Evolutionary conservation across 495 filamentous ascomycete genomes (phyloP).

Genomic region (Immersiella caudata): DNA sequence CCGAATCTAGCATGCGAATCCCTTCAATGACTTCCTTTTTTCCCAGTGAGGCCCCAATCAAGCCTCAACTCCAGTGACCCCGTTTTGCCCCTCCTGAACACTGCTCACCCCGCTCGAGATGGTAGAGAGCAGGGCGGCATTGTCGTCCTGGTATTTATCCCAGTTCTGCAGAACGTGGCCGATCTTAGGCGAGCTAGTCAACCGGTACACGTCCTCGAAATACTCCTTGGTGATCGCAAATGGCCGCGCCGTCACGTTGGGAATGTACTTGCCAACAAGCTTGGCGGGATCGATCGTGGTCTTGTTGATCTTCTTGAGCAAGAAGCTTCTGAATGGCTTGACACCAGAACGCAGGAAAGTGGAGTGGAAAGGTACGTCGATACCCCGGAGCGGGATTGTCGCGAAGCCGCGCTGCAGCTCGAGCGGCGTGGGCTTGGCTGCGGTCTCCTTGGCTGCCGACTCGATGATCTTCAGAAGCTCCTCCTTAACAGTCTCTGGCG

Average conservation of each 20-base stretch:
- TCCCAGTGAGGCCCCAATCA: not conserved
- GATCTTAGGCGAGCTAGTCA: constrained; percentile 93
- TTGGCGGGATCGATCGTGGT: constrained; percentile 96
- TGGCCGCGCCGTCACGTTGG: constrained; percentile 93
- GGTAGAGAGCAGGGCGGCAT: constrained; percentile 13
- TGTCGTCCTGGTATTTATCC: constrained; percentile 59
- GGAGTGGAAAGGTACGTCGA: constrained; percentile 98
- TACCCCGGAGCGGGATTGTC: constrained; percentile 93
- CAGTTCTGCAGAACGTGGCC: constrained; percentile 86
- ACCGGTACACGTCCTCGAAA: constrained; percentile 94
- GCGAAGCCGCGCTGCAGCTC: constrained; percentile 92
- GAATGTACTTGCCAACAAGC: constrained; percentile 96
- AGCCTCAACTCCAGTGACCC: constrained; percentile 3
- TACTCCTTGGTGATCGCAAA: constrained; percentile 98
- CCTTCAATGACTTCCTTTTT: not conserved
- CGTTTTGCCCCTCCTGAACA: constrained; percentile 22
- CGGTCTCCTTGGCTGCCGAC: constrained; percentile 80
- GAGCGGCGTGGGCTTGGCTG: constrained; percentile 83
- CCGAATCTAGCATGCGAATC: not conserved
- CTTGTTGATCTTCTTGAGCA: constrained; percentile 99
- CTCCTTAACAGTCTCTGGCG: constrained; percentile 62
- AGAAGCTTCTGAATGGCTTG: constrained; percentile 95
- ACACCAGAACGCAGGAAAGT: constrained; percentile 97
- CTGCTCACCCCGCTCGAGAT: constrained; percentile 20
- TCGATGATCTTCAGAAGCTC: constrained; percentile 68